These are phyloP conservation scores for Kondoa malvinella DNA, from an alignment of 768 basidiomycete species.

Conservation along the genomic window DNA sequence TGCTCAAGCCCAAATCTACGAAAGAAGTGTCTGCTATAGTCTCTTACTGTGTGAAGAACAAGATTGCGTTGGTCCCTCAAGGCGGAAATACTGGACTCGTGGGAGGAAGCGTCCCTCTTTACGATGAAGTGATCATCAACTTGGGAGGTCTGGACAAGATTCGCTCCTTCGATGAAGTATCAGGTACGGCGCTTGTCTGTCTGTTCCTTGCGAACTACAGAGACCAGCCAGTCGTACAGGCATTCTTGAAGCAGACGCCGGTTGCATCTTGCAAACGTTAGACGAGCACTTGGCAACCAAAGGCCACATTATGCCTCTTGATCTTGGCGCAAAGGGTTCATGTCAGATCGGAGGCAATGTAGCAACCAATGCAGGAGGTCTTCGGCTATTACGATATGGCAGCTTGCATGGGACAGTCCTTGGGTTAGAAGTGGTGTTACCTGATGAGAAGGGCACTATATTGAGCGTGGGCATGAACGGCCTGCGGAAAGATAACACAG, in stretches of 20 bases:
- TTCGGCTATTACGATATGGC: constrained; percentile 82
- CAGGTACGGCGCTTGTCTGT: constrained; percentile 9
- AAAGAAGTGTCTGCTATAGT: constrained; percentile 75
- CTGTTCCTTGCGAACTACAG: not conserved
- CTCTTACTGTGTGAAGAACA: constrained; percentile 62
- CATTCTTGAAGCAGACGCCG: constrained; percentile 79
- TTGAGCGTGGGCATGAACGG: constrained; percentile 66
- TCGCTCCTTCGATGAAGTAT: constrained; percentile 36
- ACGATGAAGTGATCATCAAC: constrained; percentile 72
- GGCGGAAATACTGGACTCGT: constrained; percentile 98
- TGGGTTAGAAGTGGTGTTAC: constrained; percentile 85
- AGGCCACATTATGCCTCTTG: constrained; percentile 75
- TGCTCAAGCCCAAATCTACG: constrained; percentile 73
- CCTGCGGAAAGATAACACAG: constrained; percentile 91
- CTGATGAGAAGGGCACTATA: constrained; percentile 63
- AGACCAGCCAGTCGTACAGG: constrained; percentile 29
- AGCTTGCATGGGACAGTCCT: constrained; percentile 86
- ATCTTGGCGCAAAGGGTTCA: constrained; percentile 29
- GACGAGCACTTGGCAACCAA: constrained; percentile 70
- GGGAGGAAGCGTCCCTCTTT: constrained; percentile 70
- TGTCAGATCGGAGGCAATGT: constrained; percentile 98
- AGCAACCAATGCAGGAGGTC: constrained; percentile 93
- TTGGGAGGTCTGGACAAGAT: constrained; percentile 33
- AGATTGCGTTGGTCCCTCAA: constrained; percentile 85
- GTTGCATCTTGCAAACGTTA: constrained; percentile 75